A percentile compares a stretch with the other conserved stretches of the same genome.
phyloP scores from a whole-genome alignment of 176 grass and related monocot species.

The Phoenix roebelenii region DNA sequence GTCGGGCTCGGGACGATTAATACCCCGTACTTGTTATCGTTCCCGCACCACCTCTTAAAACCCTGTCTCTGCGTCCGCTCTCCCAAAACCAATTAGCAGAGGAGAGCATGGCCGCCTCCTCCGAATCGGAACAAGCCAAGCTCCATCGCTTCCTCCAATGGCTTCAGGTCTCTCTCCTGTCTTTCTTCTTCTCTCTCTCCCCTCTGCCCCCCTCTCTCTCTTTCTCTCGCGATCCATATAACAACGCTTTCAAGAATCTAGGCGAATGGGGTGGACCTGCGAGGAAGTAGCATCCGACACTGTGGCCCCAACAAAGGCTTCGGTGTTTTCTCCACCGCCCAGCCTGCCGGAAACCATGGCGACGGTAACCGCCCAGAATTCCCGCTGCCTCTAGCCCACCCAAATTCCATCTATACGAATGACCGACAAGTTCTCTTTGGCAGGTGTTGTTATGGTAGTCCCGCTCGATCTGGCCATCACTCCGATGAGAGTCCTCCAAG shows the following conservation, averaged over 20 bases:
- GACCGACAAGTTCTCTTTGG: not conserved
- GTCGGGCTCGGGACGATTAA: too few relatives aligned
- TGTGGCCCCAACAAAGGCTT: conserved; percentile 43
- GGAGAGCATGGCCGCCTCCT: conserved; percentile 21
- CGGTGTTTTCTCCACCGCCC: conserved; percentile 49
- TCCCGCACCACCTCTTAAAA: too few relatives aligned
- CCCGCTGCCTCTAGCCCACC: not conserved
- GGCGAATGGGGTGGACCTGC: conserved; percentile 64
- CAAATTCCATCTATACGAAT: too few relatives aligned
- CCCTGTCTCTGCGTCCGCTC: too few relatives aligned
- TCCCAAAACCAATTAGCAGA: not conserved
- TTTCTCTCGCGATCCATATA: conserved; percentile 3
- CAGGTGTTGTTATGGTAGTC: conserved; percentile 74
- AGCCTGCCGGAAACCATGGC: conserved; percentile 22
- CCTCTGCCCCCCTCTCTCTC: not conserved
- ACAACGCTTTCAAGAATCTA: conserved; percentile 14
- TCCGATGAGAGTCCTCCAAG: conserved; percentile 87
- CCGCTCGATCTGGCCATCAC: conserved; percentile 83
- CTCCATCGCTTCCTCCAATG: conserved; percentile 74
- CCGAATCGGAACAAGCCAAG: conserved; percentile 31
- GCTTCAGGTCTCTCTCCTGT: conserved; percentile 43
- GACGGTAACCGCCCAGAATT: conserved; percentile 15
- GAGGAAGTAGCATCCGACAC: conserved; percentile 48
- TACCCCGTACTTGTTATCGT: too few relatives aligned
- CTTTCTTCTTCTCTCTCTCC: not conserved